These are phyloP conservation scores for Colletotrichum aenigma DNA, from an alignment of 2,329 filamentous ascomycete genomes.

Conservation along the genomic window DNA sequence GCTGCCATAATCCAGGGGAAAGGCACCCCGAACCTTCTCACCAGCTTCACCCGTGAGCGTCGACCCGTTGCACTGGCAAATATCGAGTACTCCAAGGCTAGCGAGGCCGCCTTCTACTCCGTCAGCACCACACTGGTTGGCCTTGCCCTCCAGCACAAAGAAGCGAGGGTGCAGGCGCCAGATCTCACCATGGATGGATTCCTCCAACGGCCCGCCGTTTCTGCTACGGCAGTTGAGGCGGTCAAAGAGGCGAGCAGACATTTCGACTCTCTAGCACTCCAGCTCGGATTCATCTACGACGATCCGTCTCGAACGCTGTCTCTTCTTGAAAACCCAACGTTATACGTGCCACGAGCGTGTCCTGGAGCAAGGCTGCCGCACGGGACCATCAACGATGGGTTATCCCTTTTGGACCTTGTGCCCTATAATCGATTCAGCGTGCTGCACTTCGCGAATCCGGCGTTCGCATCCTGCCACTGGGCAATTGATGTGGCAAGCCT, in stretches of 20 bases:
- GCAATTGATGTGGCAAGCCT: neutral
- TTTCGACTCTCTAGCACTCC: conserved; percentile 12
- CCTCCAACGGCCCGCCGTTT: neutral
- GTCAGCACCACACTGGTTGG: conserved; percentile 6
- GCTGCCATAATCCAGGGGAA: neutral
- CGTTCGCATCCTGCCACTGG: conserved; percentile 6
- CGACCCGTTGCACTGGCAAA: conserved; percentile 6
- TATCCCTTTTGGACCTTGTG: neutral
- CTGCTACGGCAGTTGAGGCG: neutral
- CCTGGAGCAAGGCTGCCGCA: conserved; percentile 9
- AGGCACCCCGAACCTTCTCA: neutral
- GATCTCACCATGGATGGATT: neutral
- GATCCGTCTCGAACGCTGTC: neutral
- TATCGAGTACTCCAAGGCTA: conserved; percentile 12
- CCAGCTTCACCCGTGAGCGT: conserved; percentile 3
- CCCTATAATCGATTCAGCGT: conserved; percentile 11
- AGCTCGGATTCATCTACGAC: conserved; percentile 10
- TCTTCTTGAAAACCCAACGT: neutral
- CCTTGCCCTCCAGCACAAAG: neutral
- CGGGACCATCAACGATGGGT: neutral
- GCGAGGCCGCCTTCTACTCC: conserved; percentile 8
- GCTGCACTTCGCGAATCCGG: neutral
- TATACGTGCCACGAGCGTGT: neutral
- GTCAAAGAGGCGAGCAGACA: conserved; percentile 5
- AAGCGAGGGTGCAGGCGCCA: neutral